Evolutionary conservation across 2,329 filamentous ascomycete genomes (phyloP).

Genomic region (Diaporthe citriasiana): DNA sequence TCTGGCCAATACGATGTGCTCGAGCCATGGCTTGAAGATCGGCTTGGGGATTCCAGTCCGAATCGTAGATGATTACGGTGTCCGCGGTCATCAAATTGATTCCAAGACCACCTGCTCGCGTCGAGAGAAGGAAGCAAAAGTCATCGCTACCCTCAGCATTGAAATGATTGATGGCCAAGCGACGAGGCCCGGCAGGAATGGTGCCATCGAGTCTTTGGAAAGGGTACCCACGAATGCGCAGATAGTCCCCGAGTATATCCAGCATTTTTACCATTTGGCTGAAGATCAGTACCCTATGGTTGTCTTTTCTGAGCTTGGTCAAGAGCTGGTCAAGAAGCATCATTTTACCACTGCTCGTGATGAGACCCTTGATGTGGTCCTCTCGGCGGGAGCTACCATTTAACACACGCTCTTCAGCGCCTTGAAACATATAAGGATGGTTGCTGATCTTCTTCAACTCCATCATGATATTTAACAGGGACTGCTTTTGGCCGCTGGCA

Average conservation of each 20-base stretch:
- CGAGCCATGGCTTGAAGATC: constrained; percentile 99
- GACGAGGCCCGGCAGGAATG: constrained; percentile 87
- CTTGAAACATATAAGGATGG: constrained; percentile 97
- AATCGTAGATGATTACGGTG: constrained; percentile 97
- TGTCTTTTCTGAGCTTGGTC: constrained; percentile 91
- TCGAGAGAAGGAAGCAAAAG: constrained; percentile 96
- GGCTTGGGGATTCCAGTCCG: constrained; percentile 98
- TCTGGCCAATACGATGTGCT: constrained; percentile 97
- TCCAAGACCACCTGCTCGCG: constrained; percentile 94
- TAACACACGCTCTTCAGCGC: constrained; percentile 90
- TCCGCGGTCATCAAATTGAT: constrained; percentile 99
- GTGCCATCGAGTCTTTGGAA: constrained; percentile 97
- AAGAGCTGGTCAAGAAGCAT: constrained; percentile 98
- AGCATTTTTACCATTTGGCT: constrained; percentile 99
- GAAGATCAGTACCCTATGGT: constrained; percentile 96
- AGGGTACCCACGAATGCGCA: constrained; percentile 92
- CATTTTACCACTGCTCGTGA: constrained; percentile 99
- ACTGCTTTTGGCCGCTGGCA: constrained; percentile 93
- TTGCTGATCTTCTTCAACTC: constrained; percentile 99
- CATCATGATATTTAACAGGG: constrained; percentile 98
- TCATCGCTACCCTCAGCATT: constrained; percentile 97
- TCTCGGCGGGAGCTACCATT: constrained; percentile 85
- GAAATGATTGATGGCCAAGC: constrained; percentile 97
- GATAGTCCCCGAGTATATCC: constrained; percentile 94
- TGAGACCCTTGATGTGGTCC: constrained; percentile 91